Evolutionary conservation across 2,329 filamentous ascomycete species (phyloP), one percentile per base, ranked within the genome.

Genomic region (Penicillium sp.): DNA sequence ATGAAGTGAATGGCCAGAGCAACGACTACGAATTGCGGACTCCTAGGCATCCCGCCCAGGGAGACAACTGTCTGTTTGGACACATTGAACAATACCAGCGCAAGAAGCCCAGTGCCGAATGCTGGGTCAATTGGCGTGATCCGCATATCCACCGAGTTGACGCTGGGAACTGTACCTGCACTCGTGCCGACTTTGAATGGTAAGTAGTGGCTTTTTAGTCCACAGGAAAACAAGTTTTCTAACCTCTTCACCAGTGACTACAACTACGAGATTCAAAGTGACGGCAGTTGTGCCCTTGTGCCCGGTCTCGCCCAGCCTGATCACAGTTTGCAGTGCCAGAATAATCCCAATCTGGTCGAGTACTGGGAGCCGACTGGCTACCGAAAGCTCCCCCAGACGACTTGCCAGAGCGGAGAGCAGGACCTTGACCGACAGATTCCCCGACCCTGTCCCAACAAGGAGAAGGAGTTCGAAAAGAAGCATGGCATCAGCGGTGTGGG

Each of bases 131-230:
- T 51, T 83, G 85, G 72, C 84, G 83, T 61, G 84, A 96, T 62
- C 81, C 87, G 62, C 85, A 87, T 62, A 80, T 93, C 26, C 88
- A 93, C 75, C 83, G 84, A 63, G 87, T 91, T 63, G 78, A 78
- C 16, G 48, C 48, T 19, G 78, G 83, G 62, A 92, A 96, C 73
- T 99, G 95, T 80, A 82, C 85, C 58, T 99, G 95, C 77, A 90
- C 86, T 9, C 83, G 92, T 52, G 83, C 86, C 57, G 95, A 99
- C 76, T 99, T 88, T 72, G 95, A 99, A 82, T 99, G 95, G 90
- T 93, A 78, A 78, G 87, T 77, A 33, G 47, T 50, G 50, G 9
- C 25, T 29, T 10, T 10, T 29, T 10, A 11, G 27, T 29, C 27
- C 33, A 2, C 10, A 8, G 5, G 21, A 39, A 23, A 50, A 21